phyloP scores from a whole-genome alignment of 495 filamentous ascomycete genomes.

The Tuber brumale region DNA sequence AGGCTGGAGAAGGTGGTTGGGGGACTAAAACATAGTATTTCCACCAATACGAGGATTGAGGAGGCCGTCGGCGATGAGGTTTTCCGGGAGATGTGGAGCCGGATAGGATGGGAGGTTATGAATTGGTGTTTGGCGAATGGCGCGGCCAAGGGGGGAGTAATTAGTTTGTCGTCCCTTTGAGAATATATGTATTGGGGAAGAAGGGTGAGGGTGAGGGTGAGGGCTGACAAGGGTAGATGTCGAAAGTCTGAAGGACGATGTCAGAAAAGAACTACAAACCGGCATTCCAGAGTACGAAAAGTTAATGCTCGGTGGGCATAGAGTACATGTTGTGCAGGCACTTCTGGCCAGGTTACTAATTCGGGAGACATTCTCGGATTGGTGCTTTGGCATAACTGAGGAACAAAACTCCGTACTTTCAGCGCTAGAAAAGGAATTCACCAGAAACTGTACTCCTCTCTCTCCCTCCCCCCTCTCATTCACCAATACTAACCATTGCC shows the following conservation, averaged over 20 bases:
- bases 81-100: constrained; percentile 31
- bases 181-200: not conserved
- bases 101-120: constrained; percentile 36
- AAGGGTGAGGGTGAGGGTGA: not conserved
- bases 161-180: not conserved
- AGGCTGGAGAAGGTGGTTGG: constrained; percentile 25
- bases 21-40: constrained; percentile 28
- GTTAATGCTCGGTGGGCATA: constrained; percentile 18
- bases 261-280: constrained; percentile 9
- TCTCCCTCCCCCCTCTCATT: not conserved
- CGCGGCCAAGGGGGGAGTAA: constrained; percentile 23
- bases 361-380: constrained; percentile 21
- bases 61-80: constrained; percentile 32
- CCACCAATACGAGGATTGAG: constrained; percentile 28
- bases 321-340: constrained; percentile 31
- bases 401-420: constrained; percentile 16
- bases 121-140: constrained; percentile 34
- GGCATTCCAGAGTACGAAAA: constrained; percentile 21
- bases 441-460: constrained; percentile 13
- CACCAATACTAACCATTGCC: not conserved
- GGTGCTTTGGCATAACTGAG: constrained; percentile 22
- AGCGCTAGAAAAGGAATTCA: constrained; percentile 19
- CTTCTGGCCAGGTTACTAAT: constrained; percentile 18
- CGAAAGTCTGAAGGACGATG: constrained; percentile 11
- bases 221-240: constrained; percentile 15